These are phyloP conservation scores for Hygrophorus pudorinus DNA, from an alignment of 768 basidiomycete species.

Conservation along the genomic window DNA sequence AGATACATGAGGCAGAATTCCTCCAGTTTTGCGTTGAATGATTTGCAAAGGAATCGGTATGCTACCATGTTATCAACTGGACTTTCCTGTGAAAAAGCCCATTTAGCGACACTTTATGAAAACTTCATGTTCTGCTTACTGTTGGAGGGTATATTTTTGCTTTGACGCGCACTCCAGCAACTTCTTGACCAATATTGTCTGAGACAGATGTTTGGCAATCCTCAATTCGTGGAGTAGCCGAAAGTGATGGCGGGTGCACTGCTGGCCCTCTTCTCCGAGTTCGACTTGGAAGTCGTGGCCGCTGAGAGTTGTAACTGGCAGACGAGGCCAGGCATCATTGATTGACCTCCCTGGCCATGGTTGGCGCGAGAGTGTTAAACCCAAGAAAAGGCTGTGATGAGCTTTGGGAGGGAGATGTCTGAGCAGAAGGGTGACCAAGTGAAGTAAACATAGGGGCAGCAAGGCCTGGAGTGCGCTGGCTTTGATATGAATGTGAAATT, in stretches of 20 bases:
- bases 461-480: neutral
- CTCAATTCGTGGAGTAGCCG: neutral
- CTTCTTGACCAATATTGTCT: neutral
- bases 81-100: neutral
- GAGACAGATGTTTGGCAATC: neutral
- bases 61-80: neutral
- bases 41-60: neutral
- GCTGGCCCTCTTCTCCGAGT: neutral
- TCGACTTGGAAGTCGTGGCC: neutral
- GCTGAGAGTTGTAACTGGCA: neutral
- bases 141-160: neutral
- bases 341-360: neutral
- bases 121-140: neutral
- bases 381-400: neutral
- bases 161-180: neutral
- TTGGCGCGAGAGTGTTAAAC: neutral
- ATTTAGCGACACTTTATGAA: neutral
- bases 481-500: neutral
- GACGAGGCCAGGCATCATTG: neutral
- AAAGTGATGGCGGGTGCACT: neutral
- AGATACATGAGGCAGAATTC: neutral
- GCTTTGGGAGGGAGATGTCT: neutral
- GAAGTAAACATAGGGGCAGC: neutral
- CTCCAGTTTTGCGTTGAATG: neutral
- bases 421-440: neutral